phyloP scores from a whole-genome alignment of 805 yeast genomes.

The Nakazawaea populi region DNA sequence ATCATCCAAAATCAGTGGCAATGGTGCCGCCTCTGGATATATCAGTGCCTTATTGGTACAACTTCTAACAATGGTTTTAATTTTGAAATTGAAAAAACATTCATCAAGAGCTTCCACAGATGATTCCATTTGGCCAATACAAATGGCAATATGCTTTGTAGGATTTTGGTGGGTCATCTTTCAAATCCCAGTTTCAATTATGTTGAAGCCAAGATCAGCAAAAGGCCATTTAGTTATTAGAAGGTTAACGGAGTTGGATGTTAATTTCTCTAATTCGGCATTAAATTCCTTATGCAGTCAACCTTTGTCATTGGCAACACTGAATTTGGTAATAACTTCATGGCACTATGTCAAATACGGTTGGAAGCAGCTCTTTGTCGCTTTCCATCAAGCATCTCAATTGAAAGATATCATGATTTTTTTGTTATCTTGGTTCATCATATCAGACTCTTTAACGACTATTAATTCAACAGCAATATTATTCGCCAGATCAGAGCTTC shows the following conservation, averaged over 20 bases:
- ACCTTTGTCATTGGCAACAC: neutral
- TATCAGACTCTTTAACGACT: conserved; percentile 71
- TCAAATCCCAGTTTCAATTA: conserved; percentile 52
- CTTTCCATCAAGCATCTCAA: conserved; percentile 54
- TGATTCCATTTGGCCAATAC: conserved; percentile 35
- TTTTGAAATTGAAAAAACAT: conserved; percentile 17
- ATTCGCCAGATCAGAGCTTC: conserved; percentile 65
- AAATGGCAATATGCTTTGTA: conserved; percentile 54
- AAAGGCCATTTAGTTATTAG: conserved; percentile 16
- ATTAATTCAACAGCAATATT: conserved; percentile 75
- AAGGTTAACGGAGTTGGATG: neutral
- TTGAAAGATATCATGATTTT: conserved; percentile 63
- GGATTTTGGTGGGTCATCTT: conserved; percentile 77
- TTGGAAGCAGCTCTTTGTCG: conserved; percentile 50
- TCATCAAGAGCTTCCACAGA: conserved; percentile 13
- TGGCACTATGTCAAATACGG: conserved; percentile 45
- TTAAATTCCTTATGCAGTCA: neutral
- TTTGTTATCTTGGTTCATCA: conserved; percentile 68
- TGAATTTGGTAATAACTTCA: conserved; percentile 13
- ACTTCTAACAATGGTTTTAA: conserved; percentile 44
- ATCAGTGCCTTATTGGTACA: conserved; percentile 65
- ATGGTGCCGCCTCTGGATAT: conserved; percentile 70
- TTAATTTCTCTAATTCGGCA: neutral
- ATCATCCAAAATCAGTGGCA: conserved; percentile 53
- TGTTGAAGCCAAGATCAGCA: conserved; percentile 41